Evolutionary conservation across 2,329 filamentous ascomycete genomes (phyloP).

Genomic region (Metarhizium brunneum): DNA sequence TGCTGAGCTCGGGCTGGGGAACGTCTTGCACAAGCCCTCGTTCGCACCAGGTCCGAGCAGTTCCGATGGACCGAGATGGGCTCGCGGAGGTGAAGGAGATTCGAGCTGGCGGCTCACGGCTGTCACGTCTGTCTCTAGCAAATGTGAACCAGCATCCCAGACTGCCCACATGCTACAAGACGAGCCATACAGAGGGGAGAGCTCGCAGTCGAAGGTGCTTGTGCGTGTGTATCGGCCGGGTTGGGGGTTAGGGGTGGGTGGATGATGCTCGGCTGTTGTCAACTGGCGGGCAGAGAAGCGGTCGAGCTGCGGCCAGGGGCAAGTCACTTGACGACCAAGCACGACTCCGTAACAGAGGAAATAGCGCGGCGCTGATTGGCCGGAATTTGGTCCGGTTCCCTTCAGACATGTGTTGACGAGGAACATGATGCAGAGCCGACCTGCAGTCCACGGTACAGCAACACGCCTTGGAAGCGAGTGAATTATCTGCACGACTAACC

Average conservation of each 20-base stretch:
- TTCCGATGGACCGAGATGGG: constrained; percentile 2
- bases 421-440: too few species aligned
- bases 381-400: background rate
- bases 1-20: background rate
- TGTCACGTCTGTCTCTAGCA: background rate
- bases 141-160: background rate
- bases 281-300: background rate
- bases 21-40: background rate
- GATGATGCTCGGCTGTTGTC: too few species aligned
- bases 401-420: too few species aligned
- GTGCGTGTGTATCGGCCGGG: too few species aligned
- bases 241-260: too few species aligned
- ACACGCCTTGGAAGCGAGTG: too few species aligned
- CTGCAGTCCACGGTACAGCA: too few species aligned
- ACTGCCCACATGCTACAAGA: too few species aligned
- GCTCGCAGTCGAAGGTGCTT: too few species aligned
- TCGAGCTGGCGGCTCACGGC: background rate
- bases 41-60: background rate
- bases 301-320: background rate
- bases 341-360: background rate
- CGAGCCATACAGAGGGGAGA: too few species aligned
- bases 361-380: constrained; percentile 5
- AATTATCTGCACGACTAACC: too few species aligned
- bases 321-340: too few species aligned
- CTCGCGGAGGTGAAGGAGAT: background rate